phyloP scores from a whole-genome alignment of 2,329 filamentous ascomycete genomes.

The Colletotrichum sublineola region DNA sequence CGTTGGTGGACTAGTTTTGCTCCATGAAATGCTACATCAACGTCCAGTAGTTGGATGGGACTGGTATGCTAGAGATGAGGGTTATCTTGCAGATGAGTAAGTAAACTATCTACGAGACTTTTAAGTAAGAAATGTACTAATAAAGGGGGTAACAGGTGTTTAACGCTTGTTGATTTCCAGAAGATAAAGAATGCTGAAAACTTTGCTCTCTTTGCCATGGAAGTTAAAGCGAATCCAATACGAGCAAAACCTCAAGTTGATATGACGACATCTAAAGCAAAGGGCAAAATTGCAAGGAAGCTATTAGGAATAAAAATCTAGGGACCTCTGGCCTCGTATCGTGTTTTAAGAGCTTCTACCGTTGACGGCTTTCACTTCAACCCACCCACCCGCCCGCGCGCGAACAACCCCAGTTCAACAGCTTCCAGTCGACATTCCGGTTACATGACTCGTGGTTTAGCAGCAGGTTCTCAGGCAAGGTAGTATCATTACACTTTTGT shows the following conservation, averaged over 20 bases:
- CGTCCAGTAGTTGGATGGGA: background rate
- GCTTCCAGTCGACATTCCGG: no score
- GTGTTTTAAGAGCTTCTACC: no score
- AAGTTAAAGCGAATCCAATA: background rate
- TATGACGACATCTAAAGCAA: background rate
- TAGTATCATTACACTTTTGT: no score
- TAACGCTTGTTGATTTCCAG: background rate
- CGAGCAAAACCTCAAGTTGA: background rate
- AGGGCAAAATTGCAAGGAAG: background rate
- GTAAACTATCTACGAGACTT: background rate
- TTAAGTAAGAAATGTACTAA: background rate
- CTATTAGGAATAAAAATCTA: background rate
- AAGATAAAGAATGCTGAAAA: background rate
- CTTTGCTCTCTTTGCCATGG: background rate
- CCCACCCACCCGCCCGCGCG: no score
- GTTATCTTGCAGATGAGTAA: background rate
- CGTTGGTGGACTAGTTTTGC: background rate
- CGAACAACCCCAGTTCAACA: no score
- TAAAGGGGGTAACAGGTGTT: background rate
- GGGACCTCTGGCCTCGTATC: no score
- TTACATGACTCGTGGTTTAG: no score
- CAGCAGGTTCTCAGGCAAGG: no score
- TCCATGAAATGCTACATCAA: background rate
- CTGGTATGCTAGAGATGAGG: background rate
- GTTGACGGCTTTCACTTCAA: no score